Evolutionary conservation across 2,329 filamentous ascomycete genomes (phyloP), one percentile per base, ranked within the genome.

Genomic region (Calonectria multiphialidica): DNA sequence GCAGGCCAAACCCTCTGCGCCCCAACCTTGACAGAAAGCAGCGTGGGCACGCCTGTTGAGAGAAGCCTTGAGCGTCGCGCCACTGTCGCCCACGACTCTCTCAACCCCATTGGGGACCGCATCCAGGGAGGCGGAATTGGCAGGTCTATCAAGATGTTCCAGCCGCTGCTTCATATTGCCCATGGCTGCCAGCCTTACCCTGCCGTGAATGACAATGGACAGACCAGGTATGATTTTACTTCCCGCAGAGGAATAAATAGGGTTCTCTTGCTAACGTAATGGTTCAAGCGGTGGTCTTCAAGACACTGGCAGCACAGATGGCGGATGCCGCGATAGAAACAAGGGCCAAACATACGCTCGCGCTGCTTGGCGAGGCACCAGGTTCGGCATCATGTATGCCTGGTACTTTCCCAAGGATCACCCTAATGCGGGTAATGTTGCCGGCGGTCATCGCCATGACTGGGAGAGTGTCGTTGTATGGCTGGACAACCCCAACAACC

Each of bases 131-230:
- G 80, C 30, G 50, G 68, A 3, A 68, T 74, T 15, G 79, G 80
- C 30, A 61, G 65, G 18, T 72, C 80, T 40, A 80, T 81, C 45
- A 71, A 76, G 45, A 81, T 78, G 73, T 81, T 79, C 72, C 76
- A 81, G 69, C 81, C 81, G 15, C 74, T 76, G 57, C 78, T 83
- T 10, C 74, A 80, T 10, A 87, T 92, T 6, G 84, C 86, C 23
- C 89, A 89, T 75, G 90, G 91, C 53, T 93, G 91, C 73, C 90
- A 91, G 16, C 89, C 90, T 0, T 93, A 90, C 76, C 90, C 90
- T 1, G 90, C 88, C 2, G 90, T 93, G 2, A 87, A 92, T 71
- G 84, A 85, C 1, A 80, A 82, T 0, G 91, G 91, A 2, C 84
- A 92, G 74, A 91, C 87, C 7, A 85, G 86, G 90, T 91, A 80